A percentile compares a stretch with the other conserved stretches of the same genome.
Conservation (phyloP, 768 basidiomycete species). For the Fistulinella prunicolor region DNA sequence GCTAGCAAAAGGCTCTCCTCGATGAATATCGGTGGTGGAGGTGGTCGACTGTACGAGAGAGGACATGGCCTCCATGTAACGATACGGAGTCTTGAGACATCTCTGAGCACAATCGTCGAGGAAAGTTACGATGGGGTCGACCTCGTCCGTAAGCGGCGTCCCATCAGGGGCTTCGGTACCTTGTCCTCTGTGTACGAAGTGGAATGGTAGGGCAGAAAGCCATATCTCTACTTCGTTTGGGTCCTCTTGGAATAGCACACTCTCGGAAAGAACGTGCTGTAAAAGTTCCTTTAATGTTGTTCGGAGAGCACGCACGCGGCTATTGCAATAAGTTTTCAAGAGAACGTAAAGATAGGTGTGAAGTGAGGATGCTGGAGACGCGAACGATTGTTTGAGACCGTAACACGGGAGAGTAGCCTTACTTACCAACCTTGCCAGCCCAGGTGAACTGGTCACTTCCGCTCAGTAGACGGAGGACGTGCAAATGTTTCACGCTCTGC, state of each 20-base stretch:
- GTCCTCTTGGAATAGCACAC: constrained; percentile 80
- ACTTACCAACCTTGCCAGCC: constrained; percentile 68
- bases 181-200: constrained; percentile 31
- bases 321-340: constrained; percentile 56
- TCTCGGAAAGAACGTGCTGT: constrained; percentile 59
- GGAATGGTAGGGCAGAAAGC: constrained; percentile 61
- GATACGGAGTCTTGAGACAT: constrained; percentile 79
- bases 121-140: constrained; percentile 57
- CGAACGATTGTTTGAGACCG: constrained; percentile 2
- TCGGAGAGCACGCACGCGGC: constrained; percentile 50
- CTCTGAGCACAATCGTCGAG: constrained; percentile 85
- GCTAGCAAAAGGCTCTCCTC: constrained; percentile 48
- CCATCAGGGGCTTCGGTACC: constrained; percentile 50
- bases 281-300: constrained; percentile 54
- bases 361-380: constrained; percentile 38
- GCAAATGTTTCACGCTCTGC: constrained; percentile 67
- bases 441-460: constrained; percentile 80
- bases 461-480: constrained; percentile 70
- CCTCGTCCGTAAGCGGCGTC: constrained; percentile 52
- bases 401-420: background rate
- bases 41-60: constrained; percentile 26
- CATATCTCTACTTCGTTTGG: constrained; percentile 68
- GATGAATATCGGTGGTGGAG: constrained; percentile 6
- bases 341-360: constrained; percentile 74
- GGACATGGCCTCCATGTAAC: constrained; percentile 74